Percentiles rank a stretch among this genome's conserved stretches.
Evolutionary conservation across 441 rosid species (phyloP).

Genomic region (Euphorbia corollata): DNA sequence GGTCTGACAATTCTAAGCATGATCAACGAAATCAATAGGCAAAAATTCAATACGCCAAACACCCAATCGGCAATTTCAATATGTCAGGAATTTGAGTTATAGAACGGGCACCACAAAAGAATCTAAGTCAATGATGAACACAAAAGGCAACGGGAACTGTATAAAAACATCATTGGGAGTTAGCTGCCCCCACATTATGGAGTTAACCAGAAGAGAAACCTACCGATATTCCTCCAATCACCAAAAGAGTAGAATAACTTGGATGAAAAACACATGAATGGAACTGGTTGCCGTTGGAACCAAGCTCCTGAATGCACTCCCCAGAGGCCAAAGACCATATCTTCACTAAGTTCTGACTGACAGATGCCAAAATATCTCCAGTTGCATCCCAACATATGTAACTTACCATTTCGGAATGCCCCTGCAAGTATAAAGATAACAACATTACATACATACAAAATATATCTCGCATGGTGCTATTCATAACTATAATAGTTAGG

Average conservation of each 20-base stretch:
- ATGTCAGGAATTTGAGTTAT: too few species aligned
- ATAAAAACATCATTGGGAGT: too few species aligned
- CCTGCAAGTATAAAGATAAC: constrained; percentile 28
- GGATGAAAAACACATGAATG: constrained; percentile 72
- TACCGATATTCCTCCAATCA: constrained; percentile 58
- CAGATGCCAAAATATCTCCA: constrained; percentile 59
- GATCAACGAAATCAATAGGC: neutral
- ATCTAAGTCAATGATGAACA: too few species aligned
- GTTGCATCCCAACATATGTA: constrained; percentile 60
- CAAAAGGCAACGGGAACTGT: too few species aligned
- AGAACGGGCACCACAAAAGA: too few species aligned
- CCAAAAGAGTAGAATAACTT: constrained; percentile 41
- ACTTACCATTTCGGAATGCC: constrained; percentile 46
- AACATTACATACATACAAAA: too few species aligned
- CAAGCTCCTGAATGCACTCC: constrained; percentile 50
- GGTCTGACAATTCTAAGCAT: too few species aligned
- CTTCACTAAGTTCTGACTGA: constrained; percentile 51
- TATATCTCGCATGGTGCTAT: too few species aligned
- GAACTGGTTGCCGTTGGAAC: constrained; percentile 43
- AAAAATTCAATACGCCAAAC: too few species aligned
- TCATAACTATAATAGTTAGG: too few species aligned
- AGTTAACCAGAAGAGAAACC: neutral
- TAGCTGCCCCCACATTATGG: neutral
- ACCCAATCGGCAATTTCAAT: too few species aligned
- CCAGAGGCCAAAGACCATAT: constrained; percentile 52